These are phyloP conservation scores for Eucalyptus curtisii DNA, from an alignment of 345 rosid genomes.

Conservation along the genomic window DNA sequence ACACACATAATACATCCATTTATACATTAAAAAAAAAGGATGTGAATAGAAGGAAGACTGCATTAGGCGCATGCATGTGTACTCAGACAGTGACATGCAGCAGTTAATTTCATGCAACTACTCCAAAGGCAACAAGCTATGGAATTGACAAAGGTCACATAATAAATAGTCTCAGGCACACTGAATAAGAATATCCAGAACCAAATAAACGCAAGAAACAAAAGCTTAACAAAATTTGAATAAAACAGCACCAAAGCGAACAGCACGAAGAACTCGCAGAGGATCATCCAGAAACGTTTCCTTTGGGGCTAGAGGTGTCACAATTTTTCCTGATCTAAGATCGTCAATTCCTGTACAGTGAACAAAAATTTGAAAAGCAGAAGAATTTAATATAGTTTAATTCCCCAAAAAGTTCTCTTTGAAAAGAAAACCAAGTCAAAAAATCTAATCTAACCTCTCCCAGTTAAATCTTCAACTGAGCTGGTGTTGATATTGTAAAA, in stretches of 20 bases:
- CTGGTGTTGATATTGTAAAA: constrained; percentile 78
- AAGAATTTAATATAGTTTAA: not conserved
- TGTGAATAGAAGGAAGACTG: not conserved
- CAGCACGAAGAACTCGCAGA: constrained; percentile 91
- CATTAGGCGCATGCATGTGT: not conserved
- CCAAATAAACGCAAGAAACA: not conserved
- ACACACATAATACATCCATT: not conserved
- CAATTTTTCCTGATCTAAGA: constrained; percentile 73
- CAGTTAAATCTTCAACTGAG: constrained; percentile 76
- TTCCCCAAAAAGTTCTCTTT: not conserved
- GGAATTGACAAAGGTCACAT: not conserved
- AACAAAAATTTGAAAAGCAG: not conserved
- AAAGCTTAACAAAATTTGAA: not conserved
- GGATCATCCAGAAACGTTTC: constrained; percentile 96
- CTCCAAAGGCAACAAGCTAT: not conserved
- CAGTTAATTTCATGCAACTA: not conserved
- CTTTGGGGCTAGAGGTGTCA: constrained; percentile 80
- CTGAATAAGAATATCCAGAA: not conserved
- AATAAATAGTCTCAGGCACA: not conserved
- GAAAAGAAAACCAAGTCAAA: not conserved
- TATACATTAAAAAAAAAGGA: not conserved
- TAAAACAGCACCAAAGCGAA: constrained; percentile 71
- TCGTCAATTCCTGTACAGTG: constrained; percentile 59
- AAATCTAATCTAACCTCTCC: constrained; percentile 41
- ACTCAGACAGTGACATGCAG: not conserved